Base-by-base conservation (phyloP, 352 stramenopile genomes). In the Phytopythium montanum region DNA sequence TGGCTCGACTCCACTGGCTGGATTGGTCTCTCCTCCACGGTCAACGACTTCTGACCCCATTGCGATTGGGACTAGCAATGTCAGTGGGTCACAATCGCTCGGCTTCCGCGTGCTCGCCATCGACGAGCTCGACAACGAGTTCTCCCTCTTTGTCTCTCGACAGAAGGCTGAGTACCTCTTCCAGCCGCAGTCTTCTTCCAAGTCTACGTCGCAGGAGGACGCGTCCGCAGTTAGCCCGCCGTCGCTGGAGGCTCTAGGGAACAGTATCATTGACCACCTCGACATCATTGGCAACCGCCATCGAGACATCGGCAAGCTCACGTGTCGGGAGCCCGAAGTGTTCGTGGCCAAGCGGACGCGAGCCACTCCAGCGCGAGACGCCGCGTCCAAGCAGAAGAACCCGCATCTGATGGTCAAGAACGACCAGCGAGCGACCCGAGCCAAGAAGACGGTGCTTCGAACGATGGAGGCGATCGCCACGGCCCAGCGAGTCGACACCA, bases 61-160 rank as follows among this genome's bases (percentile, higher is more conserved):
- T 25, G 4, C 29, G 1, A 19, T 19, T 3, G 23, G 14, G 3
- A 12, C 48, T 39, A 19, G 2, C 18, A 54, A n/a, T 12, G 14
- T 25, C 21, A 16, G 3, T 23, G 33, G 12, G 21, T 48, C 36
- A 2, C 19, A 36, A 6, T 59, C 53, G 5, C 36, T 59, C 14
- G 81, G 78, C 5, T 87, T 84, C 28, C 74, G 71, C 19, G 61
- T 90, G 21, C 66, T 66, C 16, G 81, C 78, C n/a, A 68, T 68
- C n/a, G 81, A 90, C 53, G 78, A 88, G 39, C 66, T 81, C 14
- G 78, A 87, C 54, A 88, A 87, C 46, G 78, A 86, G 41, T 90
- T 81, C 60, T 75, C 78, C 10, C 62, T 90, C 1, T 87, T 81
- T 26, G 60, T 88, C 21, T 70, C 70, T 1, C 61, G 59, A 1